Evolutionary conservation across 148 eudicot genomes (phyloP).

Genomic region (Spergularia bocconei): DNA sequence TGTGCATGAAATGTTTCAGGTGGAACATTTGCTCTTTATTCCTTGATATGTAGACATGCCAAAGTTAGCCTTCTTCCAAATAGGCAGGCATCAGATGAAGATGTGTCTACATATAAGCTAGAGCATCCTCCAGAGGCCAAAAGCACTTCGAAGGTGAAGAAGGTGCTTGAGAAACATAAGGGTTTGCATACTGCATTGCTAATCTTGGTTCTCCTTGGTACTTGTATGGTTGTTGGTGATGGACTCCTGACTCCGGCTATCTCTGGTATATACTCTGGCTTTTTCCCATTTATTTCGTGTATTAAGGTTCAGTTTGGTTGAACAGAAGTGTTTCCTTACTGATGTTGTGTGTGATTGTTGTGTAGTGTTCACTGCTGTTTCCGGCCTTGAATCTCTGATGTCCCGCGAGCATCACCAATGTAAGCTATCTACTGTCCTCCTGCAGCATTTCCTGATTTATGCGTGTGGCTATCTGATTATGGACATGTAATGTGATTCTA

Average conservation of each 20-base stretch:
- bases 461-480: not conserved
- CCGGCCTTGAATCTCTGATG: conserved; percentile 87
- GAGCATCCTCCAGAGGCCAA: conserved; percentile 62
- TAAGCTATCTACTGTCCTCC: conserved; percentile 37
- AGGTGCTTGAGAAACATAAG: conserved; percentile 67
- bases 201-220: conserved; percentile 84
- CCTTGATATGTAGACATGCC: conserved; percentile 87
- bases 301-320: conserved; percentile 13
- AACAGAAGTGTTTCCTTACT: not conserved
- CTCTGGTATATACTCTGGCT: conserved; percentile 53
- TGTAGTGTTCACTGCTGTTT: conserved; percentile 90
- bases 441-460: not conserved
- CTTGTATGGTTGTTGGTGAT: conserved; percentile 97
- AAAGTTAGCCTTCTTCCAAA: conserved; percentile 82
- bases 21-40: conserved; percentile 95
- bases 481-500: not conserved
- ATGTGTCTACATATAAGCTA: conserved; percentile 70
- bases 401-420: conserved; percentile 73
- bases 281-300: not conserved
- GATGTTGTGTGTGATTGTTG: conserved; percentile 17
- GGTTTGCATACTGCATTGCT: conserved; percentile 72
- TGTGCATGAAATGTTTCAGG: conserved; percentile 40
- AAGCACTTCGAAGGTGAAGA: conserved; percentile 50
- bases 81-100: conserved; percentile 73
- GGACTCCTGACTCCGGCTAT: conserved; percentile 90